Percentiles rank a stretch among this genome's conserved stretches.
These are phyloP conservation scores for Didymosphaeria variabile DNA, from an alignment of 2,329 filamentous ascomycete species.

Conservation along the genomic window DNA sequence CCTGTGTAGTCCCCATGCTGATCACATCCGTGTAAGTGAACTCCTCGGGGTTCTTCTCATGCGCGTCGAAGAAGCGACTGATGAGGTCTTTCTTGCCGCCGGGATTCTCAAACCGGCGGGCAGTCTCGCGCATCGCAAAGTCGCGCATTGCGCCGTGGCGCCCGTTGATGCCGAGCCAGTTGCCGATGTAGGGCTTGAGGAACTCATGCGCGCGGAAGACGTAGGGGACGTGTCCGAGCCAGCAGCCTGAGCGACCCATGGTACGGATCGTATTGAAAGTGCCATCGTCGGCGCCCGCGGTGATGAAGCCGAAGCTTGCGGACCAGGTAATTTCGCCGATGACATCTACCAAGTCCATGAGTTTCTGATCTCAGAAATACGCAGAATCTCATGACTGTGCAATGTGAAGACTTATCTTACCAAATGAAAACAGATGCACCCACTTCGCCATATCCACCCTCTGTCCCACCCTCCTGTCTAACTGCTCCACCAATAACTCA, in stretches of 20 bases:
- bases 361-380: no score
- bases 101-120: slow-evolving; percentile 36
- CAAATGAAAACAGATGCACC: slow-evolving; percentile 52
- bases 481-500: slow-evolving; percentile 38
- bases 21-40: slow-evolving; percentile 47
- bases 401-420: slow-evolving; percentile 27
- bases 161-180: slow-evolving; percentile 43
- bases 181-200: slow-evolving; percentile 48
- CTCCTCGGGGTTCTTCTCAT: slow-evolving; percentile 44
- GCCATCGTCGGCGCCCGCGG: slow-evolving; percentile 44
- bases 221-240: slow-evolving; percentile 51
- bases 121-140: slow-evolving; percentile 29
- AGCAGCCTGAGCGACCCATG: slow-evolving; percentile 42
- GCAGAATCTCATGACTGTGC: background rate
- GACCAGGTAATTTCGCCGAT: slow-evolving; percentile 54
- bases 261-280: slow-evolving; percentile 43
- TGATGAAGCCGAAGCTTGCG: slow-evolving; percentile 50
- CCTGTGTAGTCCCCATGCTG: slow-evolving; percentile 45
- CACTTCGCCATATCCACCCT: slow-evolving; percentile 47
- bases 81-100: slow-evolving; percentile 49
- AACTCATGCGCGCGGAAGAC: slow-evolving; percentile 44
- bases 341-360: slow-evolving; percentile 39
- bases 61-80: slow-evolving; percentile 44
- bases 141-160: slow-evolving; percentile 44
- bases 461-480: slow-evolving; percentile 33